Percentiles rank a stretch among this genome's conserved stretches.
phyloP scores from a whole-genome alignment of 2,329 filamentous ascomycete genomes.

The Cytospora chrysosperma region DNA sequence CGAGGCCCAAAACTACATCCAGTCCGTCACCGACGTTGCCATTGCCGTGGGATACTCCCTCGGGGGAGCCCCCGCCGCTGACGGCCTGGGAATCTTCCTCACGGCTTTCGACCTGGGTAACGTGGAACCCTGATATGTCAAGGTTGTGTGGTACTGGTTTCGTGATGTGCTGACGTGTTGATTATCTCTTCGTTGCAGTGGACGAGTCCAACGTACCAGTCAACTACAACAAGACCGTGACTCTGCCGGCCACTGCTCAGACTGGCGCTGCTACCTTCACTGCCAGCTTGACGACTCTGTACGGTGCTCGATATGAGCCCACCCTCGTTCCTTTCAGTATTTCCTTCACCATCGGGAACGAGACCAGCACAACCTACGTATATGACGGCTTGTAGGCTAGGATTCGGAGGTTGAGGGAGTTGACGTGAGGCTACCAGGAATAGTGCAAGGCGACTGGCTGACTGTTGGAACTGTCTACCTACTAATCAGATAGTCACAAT shows the following conservation, averaged over 20 bases:
- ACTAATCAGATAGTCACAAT: too few species aligned
- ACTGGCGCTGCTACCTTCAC: conserved; percentile 30
- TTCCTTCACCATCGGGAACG: conserved; percentile 29
- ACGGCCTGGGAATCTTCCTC: conserved; percentile 33
- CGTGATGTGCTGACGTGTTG: too few species aligned
- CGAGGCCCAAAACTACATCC: conserved; percentile 43
- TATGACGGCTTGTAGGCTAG: conserved; percentile 23
- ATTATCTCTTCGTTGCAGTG: background rate
- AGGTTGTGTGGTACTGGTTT: background rate
- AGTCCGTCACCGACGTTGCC: conserved; percentile 44
- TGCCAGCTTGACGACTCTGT: conserved; percentile 32
- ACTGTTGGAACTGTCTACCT: too few species aligned
- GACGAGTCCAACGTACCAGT: conserved; percentile 30
- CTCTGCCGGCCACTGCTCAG: conserved; percentile 27
- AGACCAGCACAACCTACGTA: conserved; percentile 31
- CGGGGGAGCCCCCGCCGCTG: conserved; percentile 28
- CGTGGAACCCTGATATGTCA: background rate
- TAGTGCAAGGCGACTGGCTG: too few species aligned
- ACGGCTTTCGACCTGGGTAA: conserved; percentile 39
- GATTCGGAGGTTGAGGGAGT: too few species aligned
- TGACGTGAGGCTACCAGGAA: background rate
- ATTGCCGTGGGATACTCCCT: conserved; percentile 42
- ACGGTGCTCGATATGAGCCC: conserved; percentile 28
- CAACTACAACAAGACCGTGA: conserved; percentile 31
- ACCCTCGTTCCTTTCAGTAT: conserved; percentile 31